Conservation (phyloP, 352 stramenopile genomes). For the Globisporangium splendens region DNA sequence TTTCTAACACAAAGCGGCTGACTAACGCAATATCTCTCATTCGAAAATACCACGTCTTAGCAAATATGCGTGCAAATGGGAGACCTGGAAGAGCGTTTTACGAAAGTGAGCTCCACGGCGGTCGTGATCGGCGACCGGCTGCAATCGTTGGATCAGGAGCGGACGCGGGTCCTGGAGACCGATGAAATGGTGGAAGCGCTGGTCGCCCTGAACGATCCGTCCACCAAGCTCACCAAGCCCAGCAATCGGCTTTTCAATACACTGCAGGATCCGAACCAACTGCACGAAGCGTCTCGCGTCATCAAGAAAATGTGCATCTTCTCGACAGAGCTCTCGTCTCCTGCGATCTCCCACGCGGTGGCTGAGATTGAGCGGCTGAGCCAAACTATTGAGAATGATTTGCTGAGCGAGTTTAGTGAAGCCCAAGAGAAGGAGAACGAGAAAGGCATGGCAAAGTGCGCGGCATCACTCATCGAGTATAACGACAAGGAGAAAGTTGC, state of each 20-base stretch:
- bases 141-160: slow-evolving; percentile 57
- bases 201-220: slow-evolving; percentile 64
- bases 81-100: slow-evolving; percentile 81
- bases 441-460: slow-evolving; percentile 51
- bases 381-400: slow-evolving; percentile 70
- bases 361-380: slow-evolving; percentile 70
- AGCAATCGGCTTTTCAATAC: slow-evolving; percentile 65
- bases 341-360: slow-evolving; percentile 50
- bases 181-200: slow-evolving; percentile 78
- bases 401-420: slow-evolving; percentile 70
- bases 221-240: slow-evolving; percentile 45
- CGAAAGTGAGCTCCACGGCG: slow-evolving; percentile 81
- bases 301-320: slow-evolving; percentile 77
- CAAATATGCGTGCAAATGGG: slow-evolving; percentile 77
- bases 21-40: too few species aligned
- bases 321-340: slow-evolving; percentile 63
- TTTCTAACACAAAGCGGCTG: too few species aligned
- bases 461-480: slow-evolving; percentile 73
- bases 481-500: slow-evolving; percentile 81
- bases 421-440: slow-evolving; percentile 58
- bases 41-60: slow-evolving; percentile 29
- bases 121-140: slow-evolving; percentile 72
- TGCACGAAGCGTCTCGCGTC: slow-evolving; percentile 62
- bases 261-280: slow-evolving; percentile 60
- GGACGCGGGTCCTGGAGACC: slow-evolving; percentile 64